Percentiles rank a stretch among this genome's conserved stretches.
Conservation (phyloP, 306 rosid genomes). For the Myrica gale region DNA sequence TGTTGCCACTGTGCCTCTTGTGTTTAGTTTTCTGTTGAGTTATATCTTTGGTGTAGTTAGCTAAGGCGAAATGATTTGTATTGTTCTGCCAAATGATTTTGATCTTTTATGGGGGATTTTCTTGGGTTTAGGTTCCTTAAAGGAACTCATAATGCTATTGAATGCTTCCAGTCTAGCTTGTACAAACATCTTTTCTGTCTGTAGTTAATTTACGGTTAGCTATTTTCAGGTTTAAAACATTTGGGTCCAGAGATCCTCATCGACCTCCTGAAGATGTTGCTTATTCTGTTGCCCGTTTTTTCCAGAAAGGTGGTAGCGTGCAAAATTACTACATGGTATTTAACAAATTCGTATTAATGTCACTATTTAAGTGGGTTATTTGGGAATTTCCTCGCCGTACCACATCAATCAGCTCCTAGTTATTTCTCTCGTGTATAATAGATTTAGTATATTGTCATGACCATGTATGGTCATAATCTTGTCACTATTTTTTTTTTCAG, state of each 20-base stretch:
- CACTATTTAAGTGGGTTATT: neutral
- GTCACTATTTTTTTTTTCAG: constrained; percentile 34
- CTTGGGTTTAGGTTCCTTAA: neutral
- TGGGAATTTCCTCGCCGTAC: neutral
- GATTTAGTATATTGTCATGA: neutral
- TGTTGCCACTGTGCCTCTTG: neutral
- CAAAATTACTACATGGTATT: constrained; percentile 96
- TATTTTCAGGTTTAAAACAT: constrained; percentile 79
- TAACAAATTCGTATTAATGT: neutral
- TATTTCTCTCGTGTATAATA: neutral
- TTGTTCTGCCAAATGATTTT: constrained; percentile 3
- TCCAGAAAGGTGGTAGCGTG: constrained; percentile 92
- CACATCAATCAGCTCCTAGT: neutral
- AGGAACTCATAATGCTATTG: neutral
- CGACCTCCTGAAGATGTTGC: constrained; percentile 92
- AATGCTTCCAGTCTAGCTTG: constrained; percentile 20
- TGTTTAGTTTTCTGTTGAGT: neutral
- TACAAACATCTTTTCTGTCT: constrained; percentile 12
- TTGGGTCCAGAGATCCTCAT: constrained; percentile 92
- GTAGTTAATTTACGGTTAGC: constrained; percentile 13
- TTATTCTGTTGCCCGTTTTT: constrained; percentile 88
- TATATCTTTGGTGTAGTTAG: neutral
- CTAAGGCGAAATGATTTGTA: neutral
- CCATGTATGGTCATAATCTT: constrained; percentile 9
- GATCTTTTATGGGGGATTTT: neutral